Conservation (phyloP, 129 eudicot genomes). For the Helianthus tuberosus region DNA sequence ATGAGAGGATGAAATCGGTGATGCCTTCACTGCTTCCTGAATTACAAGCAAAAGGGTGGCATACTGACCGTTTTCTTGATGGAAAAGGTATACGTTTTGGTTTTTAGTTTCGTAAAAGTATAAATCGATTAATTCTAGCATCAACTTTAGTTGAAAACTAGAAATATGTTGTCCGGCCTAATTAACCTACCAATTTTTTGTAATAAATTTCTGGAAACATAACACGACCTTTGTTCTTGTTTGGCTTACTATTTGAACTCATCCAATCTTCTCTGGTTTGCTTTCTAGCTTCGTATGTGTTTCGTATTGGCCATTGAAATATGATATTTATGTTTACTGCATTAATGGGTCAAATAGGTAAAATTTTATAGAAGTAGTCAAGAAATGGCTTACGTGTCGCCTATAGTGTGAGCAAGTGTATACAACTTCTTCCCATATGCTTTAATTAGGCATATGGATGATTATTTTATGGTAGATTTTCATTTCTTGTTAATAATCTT, state of each 20-base stretch:
- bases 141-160: background rate
- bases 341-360: background rate
- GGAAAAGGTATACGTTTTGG: slow-evolving; percentile 80
- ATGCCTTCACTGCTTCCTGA: slow-evolving; percentile 58
- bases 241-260: background rate
- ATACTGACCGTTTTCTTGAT: slow-evolving; percentile 94
- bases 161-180: slow-evolving; percentile 1
- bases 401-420: background rate
- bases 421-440: background rate
- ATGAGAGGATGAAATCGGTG: slow-evolving; percentile 57
- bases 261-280: too few relatives aligned
- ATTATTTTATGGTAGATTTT: background rate
- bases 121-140: background rate
- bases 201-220: background rate
- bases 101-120: background rate
- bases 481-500: background rate
- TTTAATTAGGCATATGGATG: background rate
- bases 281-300: too few relatives aligned
- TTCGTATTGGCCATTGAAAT: background rate
- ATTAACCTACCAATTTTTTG: background rate
- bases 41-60: slow-evolving; percentile 92
- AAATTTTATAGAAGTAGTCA: background rate
- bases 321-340: background rate
- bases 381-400: background rate
- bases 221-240: background rate